Base-by-base conservation (phyloP, 768 basidiomycete species). In the Suillus ampliporus region DNA sequence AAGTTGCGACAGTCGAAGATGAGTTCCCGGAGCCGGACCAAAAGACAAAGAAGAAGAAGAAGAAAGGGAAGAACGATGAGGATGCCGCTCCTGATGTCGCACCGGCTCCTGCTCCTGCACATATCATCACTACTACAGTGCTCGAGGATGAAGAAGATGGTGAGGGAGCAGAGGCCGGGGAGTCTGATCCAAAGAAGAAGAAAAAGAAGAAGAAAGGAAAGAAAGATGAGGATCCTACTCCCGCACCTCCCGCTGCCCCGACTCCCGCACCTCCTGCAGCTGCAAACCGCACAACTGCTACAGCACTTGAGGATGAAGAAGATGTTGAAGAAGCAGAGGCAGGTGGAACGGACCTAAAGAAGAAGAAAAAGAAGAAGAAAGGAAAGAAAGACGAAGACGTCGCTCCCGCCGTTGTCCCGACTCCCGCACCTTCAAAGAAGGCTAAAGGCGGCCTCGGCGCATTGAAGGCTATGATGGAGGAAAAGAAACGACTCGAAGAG, bases 391-490 rank as follows among this genome's bases (percentile, higher is more conserved):
- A 90, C 50, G 84, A 84, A 4, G 88, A 90, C 65, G 84, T 84
- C 66, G 81, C 86, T 7, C 82, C 88, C 21, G 84, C 85, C 14
- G 71, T 79, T 23, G 72, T 78, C 13, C 71, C 79, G 6, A 67
- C 69, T 15, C 43, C 68, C 2, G 64, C 78, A n/a, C 78, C 84
- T 44, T 68, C 79, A 19, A 74, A 76, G 46, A 91, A 91, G 77
- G 93, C 92, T 82, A 92, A 90, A 74, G 85, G 83, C 11, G 92
- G 87, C 60, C 82, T 99, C 64, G 84, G 90, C 63, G 95, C 93
- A 3, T 76, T 98, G 75, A 92, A 86, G 77, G 94, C 94, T 34
- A 79, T 95, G 75, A 90, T 98, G 90, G 95, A 96, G 71, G 92
- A 93, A 78, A 93, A 94, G 83, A 92, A 90, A 75, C 82, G 89